Conservation (phyloP, 345 rosid genomes). For the Alliaria petiolata region DNA sequence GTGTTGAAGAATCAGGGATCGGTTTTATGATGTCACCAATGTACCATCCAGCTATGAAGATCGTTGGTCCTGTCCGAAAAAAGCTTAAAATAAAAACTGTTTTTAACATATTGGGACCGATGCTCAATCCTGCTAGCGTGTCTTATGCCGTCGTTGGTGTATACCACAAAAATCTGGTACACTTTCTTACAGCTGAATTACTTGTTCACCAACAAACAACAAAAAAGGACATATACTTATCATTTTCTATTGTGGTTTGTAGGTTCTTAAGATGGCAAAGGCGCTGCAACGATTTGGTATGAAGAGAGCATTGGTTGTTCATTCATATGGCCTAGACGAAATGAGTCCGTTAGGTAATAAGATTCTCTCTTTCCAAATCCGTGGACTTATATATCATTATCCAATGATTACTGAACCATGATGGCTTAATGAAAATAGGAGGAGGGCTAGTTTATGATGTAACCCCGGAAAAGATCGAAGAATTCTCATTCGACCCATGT, state of each 20-base stretch:
- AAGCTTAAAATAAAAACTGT: constrained; percentile 80
- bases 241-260: background rate
- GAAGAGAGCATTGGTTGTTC: constrained; percentile 93
- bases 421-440: constrained; percentile 39
- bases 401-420: background rate
- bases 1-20: constrained; percentile 82
- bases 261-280: constrained; percentile 91
- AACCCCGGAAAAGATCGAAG: constrained; percentile 61
- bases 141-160: constrained; percentile 94
- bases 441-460: constrained; percentile 71
- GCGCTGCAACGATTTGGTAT: constrained; percentile 86
- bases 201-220: background rate
- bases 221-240: background rate
- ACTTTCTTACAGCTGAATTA: constrained; percentile 10
- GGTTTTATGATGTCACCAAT: constrained; percentile 90
- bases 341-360: constrained; percentile 90
- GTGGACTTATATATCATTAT: background rate
- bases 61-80: constrained; percentile 78
- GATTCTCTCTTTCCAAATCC: background rate
- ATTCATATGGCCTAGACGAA: constrained; percentile 94
- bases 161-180: constrained; percentile 68
- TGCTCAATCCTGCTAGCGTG: constrained; percentile 87
- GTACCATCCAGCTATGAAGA: constrained; percentile 94
- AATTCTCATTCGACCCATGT: constrained; percentile 89
- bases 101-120: constrained; percentile 85